phyloP scores from a whole-genome alignment of 331 rosid genomes.

The Arachis monticola region DNA sequence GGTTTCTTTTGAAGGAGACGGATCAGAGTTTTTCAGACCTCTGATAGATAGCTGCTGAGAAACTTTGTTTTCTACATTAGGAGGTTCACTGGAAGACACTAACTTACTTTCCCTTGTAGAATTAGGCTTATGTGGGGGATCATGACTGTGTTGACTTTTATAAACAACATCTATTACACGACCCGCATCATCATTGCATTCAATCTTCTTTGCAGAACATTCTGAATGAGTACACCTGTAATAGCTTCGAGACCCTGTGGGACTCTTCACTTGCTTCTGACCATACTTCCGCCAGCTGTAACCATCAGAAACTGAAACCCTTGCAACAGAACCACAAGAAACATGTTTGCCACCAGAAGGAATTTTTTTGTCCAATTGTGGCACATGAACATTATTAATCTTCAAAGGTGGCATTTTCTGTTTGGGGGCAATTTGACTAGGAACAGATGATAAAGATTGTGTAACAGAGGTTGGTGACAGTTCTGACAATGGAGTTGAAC shows the following conservation, averaged over 20 bases:
- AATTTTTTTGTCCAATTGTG: slow-evolving; percentile 44
- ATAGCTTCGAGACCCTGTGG: slow-evolving; percentile 93
- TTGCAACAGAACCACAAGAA: slow-evolving; percentile 55
- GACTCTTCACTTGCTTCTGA: slow-evolving; percentile 98
- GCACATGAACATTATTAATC: slow-evolving; percentile 32
- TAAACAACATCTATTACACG: slow-evolving; percentile 69
- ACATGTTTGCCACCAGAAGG: slow-evolving; percentile 51
- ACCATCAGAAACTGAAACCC: slow-evolving; percentile 82
- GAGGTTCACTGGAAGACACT: slow-evolving; percentile 54
- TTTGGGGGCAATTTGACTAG: slow-evolving; percentile 54
- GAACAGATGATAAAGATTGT: slow-evolving; percentile 67
- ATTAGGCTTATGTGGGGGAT: slow-evolving; percentile 72
- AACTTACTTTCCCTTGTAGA: slow-evolving; percentile 58
- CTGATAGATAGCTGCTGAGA: slow-evolving; percentile 44
- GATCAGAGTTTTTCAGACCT: slow-evolving; percentile 54
- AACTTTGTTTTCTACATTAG: slow-evolving; percentile 48
- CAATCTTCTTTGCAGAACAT: slow-evolving; percentile 87
- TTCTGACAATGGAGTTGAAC: slow-evolving; percentile 56
- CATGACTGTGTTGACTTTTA: slow-evolving; percentile 84
- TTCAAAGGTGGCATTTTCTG: slow-evolving; percentile 48
- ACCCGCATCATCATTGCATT: slow-evolving; percentile 79
- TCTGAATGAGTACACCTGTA: slow-evolving; percentile 81
- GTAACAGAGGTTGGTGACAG: slow-evolving; percentile 84
- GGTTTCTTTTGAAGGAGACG: slow-evolving; percentile 64
- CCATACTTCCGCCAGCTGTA: slow-evolving; percentile 99